Evolutionary conservation across 176 grass and related monocot genomes (phyloP).

Genomic region (Eragrostis curvula): DNA sequence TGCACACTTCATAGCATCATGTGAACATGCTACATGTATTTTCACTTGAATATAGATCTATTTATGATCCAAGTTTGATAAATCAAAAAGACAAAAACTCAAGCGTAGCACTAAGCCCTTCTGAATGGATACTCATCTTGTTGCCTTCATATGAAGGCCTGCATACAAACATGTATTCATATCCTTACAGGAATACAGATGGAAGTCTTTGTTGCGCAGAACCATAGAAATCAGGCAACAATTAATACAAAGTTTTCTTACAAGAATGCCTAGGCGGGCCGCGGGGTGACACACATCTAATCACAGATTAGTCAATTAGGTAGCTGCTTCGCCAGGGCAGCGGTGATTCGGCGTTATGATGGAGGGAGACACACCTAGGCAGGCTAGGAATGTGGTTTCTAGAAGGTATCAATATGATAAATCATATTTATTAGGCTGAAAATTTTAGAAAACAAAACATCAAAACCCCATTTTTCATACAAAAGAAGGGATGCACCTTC

Average conservation of each 20-base stretch:
- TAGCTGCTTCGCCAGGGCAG: not conserved
- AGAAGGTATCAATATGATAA: not conserved
- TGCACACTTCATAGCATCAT: not conserved
- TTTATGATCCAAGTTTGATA: not conserved
- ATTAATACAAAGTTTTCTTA: not conserved
- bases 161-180: not conserved
- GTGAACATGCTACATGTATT: not conserved
- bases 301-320: not conserved
- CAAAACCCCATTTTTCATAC: not conserved
- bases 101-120: not conserved
- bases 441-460: not conserved
- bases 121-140: constrained; percentile 4
- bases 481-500: not conserved
- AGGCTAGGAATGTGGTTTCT: not conserved
- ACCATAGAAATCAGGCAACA: not conserved
- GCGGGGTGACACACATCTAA: not conserved
- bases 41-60: not conserved
- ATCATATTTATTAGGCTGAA: not conserved
- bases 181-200: not conserved
- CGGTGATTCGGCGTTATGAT: not conserved
- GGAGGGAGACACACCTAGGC: not conserved
- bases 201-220: not conserved
- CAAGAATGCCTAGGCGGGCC: not conserved
- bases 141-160: not conserved
- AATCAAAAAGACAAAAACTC: not conserved